These are phyloP conservation scores for Fonsecaea erecta DNA, from an alignment of 2,329 filamentous ascomycete genomes.

Conservation along the genomic window DNA sequence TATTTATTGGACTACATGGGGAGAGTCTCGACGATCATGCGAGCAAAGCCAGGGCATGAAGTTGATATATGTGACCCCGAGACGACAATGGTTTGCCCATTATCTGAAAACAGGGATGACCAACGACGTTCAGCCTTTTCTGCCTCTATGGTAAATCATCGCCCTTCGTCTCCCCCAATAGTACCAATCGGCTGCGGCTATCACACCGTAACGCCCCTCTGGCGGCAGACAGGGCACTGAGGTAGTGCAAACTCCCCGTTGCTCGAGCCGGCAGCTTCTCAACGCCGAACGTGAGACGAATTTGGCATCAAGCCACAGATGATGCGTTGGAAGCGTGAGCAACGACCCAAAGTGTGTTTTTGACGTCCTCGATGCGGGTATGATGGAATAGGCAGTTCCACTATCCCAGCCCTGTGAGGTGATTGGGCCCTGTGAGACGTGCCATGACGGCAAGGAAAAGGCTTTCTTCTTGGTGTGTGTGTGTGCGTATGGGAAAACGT, in stretches of 20 bases:
- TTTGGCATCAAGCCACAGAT: neutral
- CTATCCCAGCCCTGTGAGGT: neutral
- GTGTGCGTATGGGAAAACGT: neutral
- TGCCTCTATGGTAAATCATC: neutral
- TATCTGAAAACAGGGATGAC: neutral
- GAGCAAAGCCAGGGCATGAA: neutral
- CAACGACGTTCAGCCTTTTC: neutral
- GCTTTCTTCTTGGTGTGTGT: neutral
- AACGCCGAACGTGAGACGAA: neutral
- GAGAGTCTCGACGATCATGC: neutral
- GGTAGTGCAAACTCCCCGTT: neutral
- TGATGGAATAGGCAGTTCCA: constrained; percentile 14
- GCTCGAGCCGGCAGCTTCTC: too few relatives aligned
- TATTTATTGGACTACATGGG: neutral
- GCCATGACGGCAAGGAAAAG: neutral
- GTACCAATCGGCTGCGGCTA: neutral
- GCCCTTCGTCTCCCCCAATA: neutral
- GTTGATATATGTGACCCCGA: neutral
- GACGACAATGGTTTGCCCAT: neutral
- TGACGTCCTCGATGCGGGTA: neutral
- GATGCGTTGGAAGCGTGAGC: neutral
- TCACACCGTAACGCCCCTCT: neutral
- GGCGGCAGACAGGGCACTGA: neutral
- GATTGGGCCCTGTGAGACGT: neutral
- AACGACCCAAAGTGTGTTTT: too few relatives aligned